Percentiles rank a stretch among this genome's conserved stretches.
Conservation (phyloP, 805 yeast genomes). For the Monosporozyma yasuniensis region DNA sequence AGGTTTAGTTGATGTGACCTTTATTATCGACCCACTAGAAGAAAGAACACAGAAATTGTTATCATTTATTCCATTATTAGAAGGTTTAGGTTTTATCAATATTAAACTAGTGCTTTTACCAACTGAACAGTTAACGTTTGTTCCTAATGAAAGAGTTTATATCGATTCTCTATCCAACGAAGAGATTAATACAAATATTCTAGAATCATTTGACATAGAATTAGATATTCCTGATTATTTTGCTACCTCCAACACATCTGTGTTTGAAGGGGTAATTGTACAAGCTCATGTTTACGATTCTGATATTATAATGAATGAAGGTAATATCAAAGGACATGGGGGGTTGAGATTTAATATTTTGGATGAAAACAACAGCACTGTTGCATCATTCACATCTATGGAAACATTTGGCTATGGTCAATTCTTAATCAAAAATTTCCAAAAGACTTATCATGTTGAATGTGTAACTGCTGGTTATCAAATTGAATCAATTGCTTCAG, state of each 20-base stretch:
- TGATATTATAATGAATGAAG: constrained; percentile 14
- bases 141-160: constrained; percentile 53
- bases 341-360: constrained; percentile 48
- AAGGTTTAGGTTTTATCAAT: constrained; percentile 41
- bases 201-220: constrained; percentile 17
- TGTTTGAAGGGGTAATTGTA: constrained; percentile 46
- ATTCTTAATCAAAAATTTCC: constrained; percentile 27
- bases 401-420: constrained; percentile 78
- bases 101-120: constrained; percentile 55
- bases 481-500: constrained; percentile 16
- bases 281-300: constrained; percentile 62
- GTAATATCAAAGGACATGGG: constrained; percentile 27
- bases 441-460: constrained; percentile 9
- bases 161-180: constrained; percentile 19
- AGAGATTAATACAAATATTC: constrained; percentile 27
- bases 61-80: constrained; percentile 38
- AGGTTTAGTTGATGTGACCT: constrained; percentile 42
- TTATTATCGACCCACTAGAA: constrained; percentile 63
- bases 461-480: constrained; percentile 17
- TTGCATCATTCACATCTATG: constrained; percentile 63
- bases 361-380: constrained; percentile 11
- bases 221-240: constrained; percentile 17
- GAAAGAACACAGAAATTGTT: constrained; percentile 59
- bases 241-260: constrained; percentile 31
- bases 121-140: constrained; percentile 31